Base-by-base conservation (phyloP, 1,284 basidiomycete species). In the Golubevia pallescens region DNA sequence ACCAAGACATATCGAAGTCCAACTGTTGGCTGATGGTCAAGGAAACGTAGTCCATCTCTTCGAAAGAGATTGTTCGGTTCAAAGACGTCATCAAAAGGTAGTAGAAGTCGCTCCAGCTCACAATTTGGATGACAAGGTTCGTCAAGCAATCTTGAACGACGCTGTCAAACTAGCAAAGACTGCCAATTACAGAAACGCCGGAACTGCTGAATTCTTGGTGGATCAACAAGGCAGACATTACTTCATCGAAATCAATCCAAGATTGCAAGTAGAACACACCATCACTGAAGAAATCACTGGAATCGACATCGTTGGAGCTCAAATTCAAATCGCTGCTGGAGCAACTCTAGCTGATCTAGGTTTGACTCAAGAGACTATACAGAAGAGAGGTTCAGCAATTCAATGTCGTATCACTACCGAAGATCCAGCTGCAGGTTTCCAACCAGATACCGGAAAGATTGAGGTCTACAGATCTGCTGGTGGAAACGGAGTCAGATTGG, bases 381-480 rank as follows among this genome's bases (percentile, higher is more conserved):
- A 92, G 74, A 94, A 94, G 87, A 93, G 97, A 68, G 97, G 97
- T 52, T 97, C 93, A 84, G 96, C 97, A 10, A 99, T 99, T 74
- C 97, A 99, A 86, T 97, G 94, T 87, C 95, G 97, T 88, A 91
- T 99, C 87, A 99, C 97, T 55, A 99, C 97, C n/a, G 97, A 99
- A 87, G 96, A 99, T 86, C 91, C 97, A 7, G 90, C 93, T 23
- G 86, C 90, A 63, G 89, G 89, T 85, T 99, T 99, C 93, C 94
- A 97, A 87, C 97, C 97, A 42, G 97, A 99, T 87, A 98, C 94
- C 1, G 97, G 97, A 73, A 97, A 98, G 87, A 99, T 99, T 77
- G 96, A 99, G 85, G 97, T 99, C 42, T 99, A 99, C 88, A 92
- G 96, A 71, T 95, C 93, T 79, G 96, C 97, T 55, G 97, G 97